Evolutionary conservation across 441 rosid genomes (phyloP).

Genomic region (Rhodomyrtus psidioides): DNA sequence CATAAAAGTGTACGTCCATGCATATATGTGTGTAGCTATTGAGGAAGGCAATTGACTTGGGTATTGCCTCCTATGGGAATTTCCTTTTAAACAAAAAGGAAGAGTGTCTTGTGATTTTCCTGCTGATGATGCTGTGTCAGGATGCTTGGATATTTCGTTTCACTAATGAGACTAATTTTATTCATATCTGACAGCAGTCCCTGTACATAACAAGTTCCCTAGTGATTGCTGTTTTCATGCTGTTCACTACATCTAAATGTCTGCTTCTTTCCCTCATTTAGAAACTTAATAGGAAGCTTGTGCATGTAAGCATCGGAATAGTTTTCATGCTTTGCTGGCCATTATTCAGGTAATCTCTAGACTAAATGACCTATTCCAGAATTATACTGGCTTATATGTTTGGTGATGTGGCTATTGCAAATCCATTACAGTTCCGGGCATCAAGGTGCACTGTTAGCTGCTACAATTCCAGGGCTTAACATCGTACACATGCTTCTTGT

Average conservation of each 20-base stretch:
- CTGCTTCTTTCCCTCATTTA: constrained; percentile 20
- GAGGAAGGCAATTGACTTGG: background rate
- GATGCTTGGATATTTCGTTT: background rate
- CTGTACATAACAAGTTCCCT: background rate
- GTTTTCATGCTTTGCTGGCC: constrained; percentile 98
- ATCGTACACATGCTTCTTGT: constrained; percentile 64
- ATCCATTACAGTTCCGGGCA: constrained; percentile 50
- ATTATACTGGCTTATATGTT: background rate
- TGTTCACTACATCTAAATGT: background rate
- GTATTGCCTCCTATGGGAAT: background rate
- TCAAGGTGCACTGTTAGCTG: constrained; percentile 68
- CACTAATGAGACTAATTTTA: background rate
- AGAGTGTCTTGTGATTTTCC: background rate
- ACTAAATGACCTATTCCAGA: background rate
- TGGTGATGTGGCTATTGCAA: constrained; percentile 5
- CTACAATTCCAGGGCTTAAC: constrained; percentile 60
- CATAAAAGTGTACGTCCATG: background rate
- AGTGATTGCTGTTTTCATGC: background rate
- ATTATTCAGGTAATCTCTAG: constrained; percentile 62
- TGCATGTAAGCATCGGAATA: constrained; percentile 70
- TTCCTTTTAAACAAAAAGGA: background rate
- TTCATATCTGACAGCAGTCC: background rate
- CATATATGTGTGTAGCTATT: background rate
- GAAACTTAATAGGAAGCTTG: constrained; percentile 46
- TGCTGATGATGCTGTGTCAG: background rate